phyloP scores from a whole-genome alignment of 2,329 filamentous ascomycete genomes.

The Aspergillus neoniger region DNA sequence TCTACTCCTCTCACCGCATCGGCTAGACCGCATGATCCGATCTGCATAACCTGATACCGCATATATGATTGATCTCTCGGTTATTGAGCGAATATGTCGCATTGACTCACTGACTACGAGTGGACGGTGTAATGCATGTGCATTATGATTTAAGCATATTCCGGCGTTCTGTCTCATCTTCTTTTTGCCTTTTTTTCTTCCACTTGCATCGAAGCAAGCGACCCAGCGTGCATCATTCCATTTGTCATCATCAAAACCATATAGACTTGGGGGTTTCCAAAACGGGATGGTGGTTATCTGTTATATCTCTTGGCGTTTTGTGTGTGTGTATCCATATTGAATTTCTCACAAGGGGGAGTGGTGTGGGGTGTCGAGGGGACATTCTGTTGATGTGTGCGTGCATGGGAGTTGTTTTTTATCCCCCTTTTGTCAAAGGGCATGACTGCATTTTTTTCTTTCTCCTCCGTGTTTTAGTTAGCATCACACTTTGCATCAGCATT shows the following conservation, averaged over 20 bases:
- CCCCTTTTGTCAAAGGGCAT: neutral
- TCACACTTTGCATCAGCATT: conserved; percentile 7
- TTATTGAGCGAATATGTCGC: conserved; percentile 14
- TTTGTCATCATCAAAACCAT: conserved; percentile 13
- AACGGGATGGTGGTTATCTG: conserved; percentile 9
- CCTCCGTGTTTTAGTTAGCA: neutral
- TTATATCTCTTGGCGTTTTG: neutral
- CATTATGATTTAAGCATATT: conserved; percentile 24
- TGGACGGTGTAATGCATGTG: conserved; percentile 27
- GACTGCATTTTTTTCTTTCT: neutral
- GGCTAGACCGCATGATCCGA: conserved; percentile 13
- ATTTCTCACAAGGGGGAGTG: neutral
- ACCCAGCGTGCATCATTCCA: conserved; percentile 19
- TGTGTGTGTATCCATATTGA: neutral
- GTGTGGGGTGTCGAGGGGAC: neutral
- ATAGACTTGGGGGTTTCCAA: conserved; percentile 15
- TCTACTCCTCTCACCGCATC: neutral
- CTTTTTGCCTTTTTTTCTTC: neutral
- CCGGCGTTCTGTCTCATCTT: conserved; percentile 17
- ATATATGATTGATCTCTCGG: conserved; percentile 17
- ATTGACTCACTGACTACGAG: conserved; percentile 22
- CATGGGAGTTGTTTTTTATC: neutral
- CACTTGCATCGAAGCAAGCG: conserved; percentile 12
- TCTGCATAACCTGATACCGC: conserved; percentile 17
- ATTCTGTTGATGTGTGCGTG: neutral